Percentiles rank a stretch among this genome's conserved stretches.
phyloP scores from a whole-genome alignment of 2,329 filamentous ascomycete species.

The Zelopaecilomyces penicillatus region DNA sequence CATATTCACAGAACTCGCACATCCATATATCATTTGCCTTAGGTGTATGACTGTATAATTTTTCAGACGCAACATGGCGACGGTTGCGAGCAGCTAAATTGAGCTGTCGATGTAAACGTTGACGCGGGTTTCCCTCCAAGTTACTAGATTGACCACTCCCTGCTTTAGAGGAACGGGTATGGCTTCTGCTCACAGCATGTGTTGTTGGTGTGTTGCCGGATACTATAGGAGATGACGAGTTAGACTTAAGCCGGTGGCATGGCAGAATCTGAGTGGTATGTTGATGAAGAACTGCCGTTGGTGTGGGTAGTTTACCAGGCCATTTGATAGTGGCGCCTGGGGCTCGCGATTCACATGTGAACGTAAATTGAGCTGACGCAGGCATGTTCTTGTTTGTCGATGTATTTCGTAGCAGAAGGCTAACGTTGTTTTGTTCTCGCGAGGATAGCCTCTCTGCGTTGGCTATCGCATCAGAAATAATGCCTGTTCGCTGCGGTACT shows the following conservation, averaged over 20 bases:
- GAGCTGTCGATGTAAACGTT: slow-evolving; percentile 62
- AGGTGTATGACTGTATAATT: slow-evolving; percentile 68
- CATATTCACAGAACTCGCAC: slow-evolving; percentile 97
- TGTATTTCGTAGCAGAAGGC: slow-evolving; percentile 62
- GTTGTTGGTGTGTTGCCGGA: slow-evolving; percentile 8
- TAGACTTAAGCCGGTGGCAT: no score
- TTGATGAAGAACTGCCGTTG: no score
- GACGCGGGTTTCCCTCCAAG: slow-evolving; percentile 50
- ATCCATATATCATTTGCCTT: slow-evolving; percentile 74
- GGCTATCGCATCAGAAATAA: slow-evolving; percentile 87
- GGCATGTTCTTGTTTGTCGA: slow-evolving; percentile 52
- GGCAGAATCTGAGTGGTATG: slow-evolving; percentile 3
- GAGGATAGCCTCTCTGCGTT: slow-evolving; percentile 67
- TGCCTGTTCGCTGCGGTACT: slow-evolving; percentile 46
- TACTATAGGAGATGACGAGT: slow-evolving; percentile 3
- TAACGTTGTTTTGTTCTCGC: slow-evolving; percentile 68
- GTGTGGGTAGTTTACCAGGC: slow-evolving; percentile 46
- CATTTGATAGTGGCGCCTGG: slow-evolving; percentile 70
- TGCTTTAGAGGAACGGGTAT: slow-evolving; percentile 29
- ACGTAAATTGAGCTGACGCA: slow-evolving; percentile 85
- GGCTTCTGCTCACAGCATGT: slow-evolving; percentile 9
- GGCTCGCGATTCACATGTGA: slow-evolving; percentile 87
- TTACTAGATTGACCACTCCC: slow-evolving; percentile 20
- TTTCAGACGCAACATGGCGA: slow-evolving; percentile 65
- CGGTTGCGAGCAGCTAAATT: slow-evolving; percentile 67